Evolutionary conservation across 83 land plant species (phyloP).

Genomic region (Picea mariana): DNA sequence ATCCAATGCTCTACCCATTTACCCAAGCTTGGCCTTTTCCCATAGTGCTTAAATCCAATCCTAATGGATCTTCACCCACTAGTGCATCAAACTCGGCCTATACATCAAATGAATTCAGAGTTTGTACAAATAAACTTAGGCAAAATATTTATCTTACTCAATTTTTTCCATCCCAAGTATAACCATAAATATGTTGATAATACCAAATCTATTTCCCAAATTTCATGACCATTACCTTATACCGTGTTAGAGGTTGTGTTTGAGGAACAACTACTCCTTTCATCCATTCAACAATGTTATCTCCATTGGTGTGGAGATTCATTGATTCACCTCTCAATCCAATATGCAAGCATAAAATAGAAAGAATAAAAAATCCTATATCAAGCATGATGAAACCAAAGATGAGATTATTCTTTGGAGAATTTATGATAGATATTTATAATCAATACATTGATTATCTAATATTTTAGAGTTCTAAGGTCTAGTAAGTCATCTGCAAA

Average conservation of each 20-base stretch:
- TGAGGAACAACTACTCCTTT: too few relatives aligned
- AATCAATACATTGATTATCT: neutral
- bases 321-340: too few relatives aligned
- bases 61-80: constrained; percentile 62
- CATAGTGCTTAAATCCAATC: constrained; percentile 84
- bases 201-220: neutral
- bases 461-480: neutral
- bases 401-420: neutral
- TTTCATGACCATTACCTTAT: neutral
- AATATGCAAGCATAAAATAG: neutral
- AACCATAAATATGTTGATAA: neutral
- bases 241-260: too few relatives aligned
- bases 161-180: neutral
- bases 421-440: neutral
- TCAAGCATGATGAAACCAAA: neutral
- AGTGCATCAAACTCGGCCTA: constrained; percentile 59
- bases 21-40: constrained; percentile 97
- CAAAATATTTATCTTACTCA: neutral
- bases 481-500: neutral
- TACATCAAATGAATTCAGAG: neutral
- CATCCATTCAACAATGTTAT: constrained; percentile 63
- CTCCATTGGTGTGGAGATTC: constrained; percentile 19
- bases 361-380: neutral
- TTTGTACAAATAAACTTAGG: neutral
- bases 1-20: constrained; percentile 82